Percentiles rank a stretch among this genome's conserved stretches.
These are phyloP conservation scores for Rhodotorula sphaerocarpa DNA, from an alignment of 768 basidiomycete species.

Conservation along the genomic window DNA sequence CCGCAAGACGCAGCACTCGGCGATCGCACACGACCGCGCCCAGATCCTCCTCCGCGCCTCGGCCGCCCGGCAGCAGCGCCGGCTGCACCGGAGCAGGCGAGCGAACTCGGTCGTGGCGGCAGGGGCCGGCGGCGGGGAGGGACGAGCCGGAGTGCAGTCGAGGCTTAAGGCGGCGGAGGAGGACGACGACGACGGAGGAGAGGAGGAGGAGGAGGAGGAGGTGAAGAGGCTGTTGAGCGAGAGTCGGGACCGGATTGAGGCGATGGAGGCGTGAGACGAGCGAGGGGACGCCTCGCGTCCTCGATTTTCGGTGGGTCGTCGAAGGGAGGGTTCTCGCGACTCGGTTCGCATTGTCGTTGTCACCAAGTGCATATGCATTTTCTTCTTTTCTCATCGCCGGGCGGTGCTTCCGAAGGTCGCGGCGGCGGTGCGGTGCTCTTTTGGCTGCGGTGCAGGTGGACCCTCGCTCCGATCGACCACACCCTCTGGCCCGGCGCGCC, in stretches of 20 bases:
- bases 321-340: too few species aligned
- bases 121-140: neutral
- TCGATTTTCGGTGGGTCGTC: too few species aligned
- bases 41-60: slow-evolving; percentile 25
- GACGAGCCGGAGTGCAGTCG: too few species aligned
- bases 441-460: too few species aligned
- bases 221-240: slow-evolving; percentile 4
- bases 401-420: too few species aligned
- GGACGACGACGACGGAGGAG: neutral
- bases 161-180: neutral
- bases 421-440: too few species aligned
- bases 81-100: neutral
- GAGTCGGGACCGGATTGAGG: slow-evolving; percentile 27
- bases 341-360: too few species aligned
- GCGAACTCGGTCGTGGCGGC: neutral
- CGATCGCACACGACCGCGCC: slow-evolving; percentile 34
- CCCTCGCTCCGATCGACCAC: too few species aligned
- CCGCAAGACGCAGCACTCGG: slow-evolving; percentile 38
- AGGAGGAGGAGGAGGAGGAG: neutral
- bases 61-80: neutral
- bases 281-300: too few species aligned
- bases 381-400: too few species aligned
- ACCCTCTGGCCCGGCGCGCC: too few species aligned
- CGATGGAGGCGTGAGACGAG: slow-evolving; percentile 30
- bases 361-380: too few species aligned